Conservation (phyloP, 2,329 filamentous ascomycete species). For the Trichoderma koningiopsis region DNA sequence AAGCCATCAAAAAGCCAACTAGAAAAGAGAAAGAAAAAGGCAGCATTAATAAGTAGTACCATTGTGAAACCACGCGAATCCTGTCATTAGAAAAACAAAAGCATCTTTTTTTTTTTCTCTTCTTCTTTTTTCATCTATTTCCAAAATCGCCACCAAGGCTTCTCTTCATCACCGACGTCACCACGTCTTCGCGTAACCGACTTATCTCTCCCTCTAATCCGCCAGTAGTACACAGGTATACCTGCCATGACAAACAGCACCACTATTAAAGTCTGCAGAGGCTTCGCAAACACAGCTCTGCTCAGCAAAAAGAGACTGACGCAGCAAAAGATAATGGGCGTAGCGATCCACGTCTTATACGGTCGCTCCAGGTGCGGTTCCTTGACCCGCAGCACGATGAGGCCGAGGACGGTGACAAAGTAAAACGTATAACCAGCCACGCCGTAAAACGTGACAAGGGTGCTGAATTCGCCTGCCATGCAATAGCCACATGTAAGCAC, state of each 20-base stretch:
- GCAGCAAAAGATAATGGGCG: slow-evolving; percentile 97
- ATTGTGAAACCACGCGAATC: neutral
- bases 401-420: slow-evolving; percentile 88
- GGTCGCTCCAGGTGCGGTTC: slow-evolving; percentile 88
- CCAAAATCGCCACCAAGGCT: slow-evolving; percentile 65
- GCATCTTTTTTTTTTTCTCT: neutral
- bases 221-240: slow-evolving; percentile 86
- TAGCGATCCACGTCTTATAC: slow-evolving; percentile 95
- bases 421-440: slow-evolving; percentile 98
- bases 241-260: slow-evolving; percentile 81
- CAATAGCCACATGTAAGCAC: slow-evolving; percentile 76
- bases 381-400: slow-evolving; percentile 84
- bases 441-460: slow-evolving; percentile 93
- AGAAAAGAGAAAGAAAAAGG: neutral
- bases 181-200: slow-evolving; percentile 45
- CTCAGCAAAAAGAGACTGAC: slow-evolving; percentile 91
- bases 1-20: neutral
- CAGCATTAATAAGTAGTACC: neutral
- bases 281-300: slow-evolving; percentile 86
- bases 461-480: slow-evolving; percentile 84
- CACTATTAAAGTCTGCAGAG: slow-evolving; percentile 85
- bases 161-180: slow-evolving; percentile 33
- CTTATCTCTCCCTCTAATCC: slow-evolving; percentile 68
- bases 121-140: slow-evolving; percentile 34
- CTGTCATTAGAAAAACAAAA: neutral